phyloP scores from a whole-genome alignment of 805 yeast species.

The Kodamaea sagamina region DNA sequence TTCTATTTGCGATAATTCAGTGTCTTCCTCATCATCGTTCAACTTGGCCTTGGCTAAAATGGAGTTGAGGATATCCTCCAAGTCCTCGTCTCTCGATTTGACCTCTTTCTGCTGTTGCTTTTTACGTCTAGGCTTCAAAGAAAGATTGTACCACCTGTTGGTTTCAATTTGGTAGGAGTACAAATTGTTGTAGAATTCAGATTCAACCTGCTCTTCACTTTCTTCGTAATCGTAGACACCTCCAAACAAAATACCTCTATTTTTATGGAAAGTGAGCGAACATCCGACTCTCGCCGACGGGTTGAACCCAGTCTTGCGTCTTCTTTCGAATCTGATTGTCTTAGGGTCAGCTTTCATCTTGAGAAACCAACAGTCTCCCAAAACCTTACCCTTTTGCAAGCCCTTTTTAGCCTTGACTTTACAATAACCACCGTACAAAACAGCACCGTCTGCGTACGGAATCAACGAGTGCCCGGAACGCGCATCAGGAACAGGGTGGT shows the following conservation, averaged over 20 bases:
- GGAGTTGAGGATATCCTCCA: slow-evolving; percentile 77
- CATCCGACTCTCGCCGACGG: slow-evolving; percentile 96
- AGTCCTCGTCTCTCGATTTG: slow-evolving; percentile 69
- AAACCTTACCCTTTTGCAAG: slow-evolving; percentile 84
- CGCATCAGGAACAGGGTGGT: slow-evolving; percentile 82
- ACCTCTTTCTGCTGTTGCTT: slow-evolving; percentile 46
- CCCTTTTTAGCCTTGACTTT: slow-evolving; percentile 90
- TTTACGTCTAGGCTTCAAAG: slow-evolving; percentile 62
- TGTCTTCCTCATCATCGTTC: slow-evolving; percentile 48
- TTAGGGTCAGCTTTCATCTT: slow-evolving; percentile 84
- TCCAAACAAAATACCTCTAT: slow-evolving; percentile 90
- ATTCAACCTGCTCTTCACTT: slow-evolving; percentile 87
- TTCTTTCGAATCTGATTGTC: slow-evolving; percentile 82
- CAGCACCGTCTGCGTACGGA: slow-evolving; percentile 78
- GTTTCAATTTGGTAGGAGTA: slow-evolving; percentile 81
- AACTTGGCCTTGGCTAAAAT: slow-evolving; percentile 74
- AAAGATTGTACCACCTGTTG: slow-evolving; percentile 83
- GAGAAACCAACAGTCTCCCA: slow-evolving; percentile 81
- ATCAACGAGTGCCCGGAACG: slow-evolving; percentile 91
- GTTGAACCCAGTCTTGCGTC: slow-evolving; percentile 84
- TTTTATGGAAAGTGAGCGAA: slow-evolving; percentile 83
- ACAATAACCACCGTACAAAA: slow-evolving; percentile 90
- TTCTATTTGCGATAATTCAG: slow-evolving; percentile 38
- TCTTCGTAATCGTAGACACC: slow-evolving; percentile 96
- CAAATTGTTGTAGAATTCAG: slow-evolving; percentile 78